A percentile compares a stretch with the other conserved stretches of the same genome.
Conservation (phyloP, 805 yeast species). For the Suhomyces tanzawaensis region DNA sequence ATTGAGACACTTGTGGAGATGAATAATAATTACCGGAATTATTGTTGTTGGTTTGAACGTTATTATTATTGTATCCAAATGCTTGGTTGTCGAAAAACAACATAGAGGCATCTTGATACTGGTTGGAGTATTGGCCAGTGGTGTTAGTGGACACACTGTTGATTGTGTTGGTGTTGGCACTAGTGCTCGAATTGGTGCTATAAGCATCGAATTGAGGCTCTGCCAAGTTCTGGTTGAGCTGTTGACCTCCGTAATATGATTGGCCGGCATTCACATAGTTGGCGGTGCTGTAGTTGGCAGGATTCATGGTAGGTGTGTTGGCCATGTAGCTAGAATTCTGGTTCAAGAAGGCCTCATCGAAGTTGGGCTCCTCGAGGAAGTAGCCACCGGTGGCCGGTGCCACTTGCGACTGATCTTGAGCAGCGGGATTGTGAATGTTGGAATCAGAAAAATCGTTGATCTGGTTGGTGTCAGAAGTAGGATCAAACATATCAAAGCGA, state of each 20-base stretch:
- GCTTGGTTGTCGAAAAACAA: slow-evolving; percentile 5
- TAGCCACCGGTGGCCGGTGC: slow-evolving; percentile 1
- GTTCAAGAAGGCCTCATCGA: slow-evolving; percentile 6
- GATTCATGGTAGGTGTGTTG: background rate
- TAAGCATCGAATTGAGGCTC: slow-evolving; percentile 1
- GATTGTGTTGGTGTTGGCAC: background rate
- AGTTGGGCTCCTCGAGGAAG: slow-evolving; percentile 6
- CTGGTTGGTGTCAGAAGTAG: slow-evolving; percentile 12
- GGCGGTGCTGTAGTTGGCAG: background rate
- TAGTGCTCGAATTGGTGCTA: background rate
- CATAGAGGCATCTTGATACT: background rate
- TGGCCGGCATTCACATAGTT: slow-evolving; percentile 9
- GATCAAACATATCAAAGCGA: slow-evolving; percentile 19
- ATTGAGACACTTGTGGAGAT: slow-evolving; percentile 2
- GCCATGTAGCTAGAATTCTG: background rate
- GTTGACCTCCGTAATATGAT: slow-evolving; percentile 6
- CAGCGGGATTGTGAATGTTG: background rate
- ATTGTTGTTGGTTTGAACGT: background rate
- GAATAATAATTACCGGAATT: slow-evolving; percentile 4
- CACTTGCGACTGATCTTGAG: background rate
- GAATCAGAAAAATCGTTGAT: slow-evolving; percentile 9
- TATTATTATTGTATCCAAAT: slow-evolving; percentile 1
- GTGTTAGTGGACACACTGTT: background rate
- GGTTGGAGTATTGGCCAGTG: background rate
- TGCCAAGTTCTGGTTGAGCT: background rate